phyloP scores from a whole-genome alignment of 2,329 filamentous ascomycete genomes.

The Fusarium coffeatum region DNA sequence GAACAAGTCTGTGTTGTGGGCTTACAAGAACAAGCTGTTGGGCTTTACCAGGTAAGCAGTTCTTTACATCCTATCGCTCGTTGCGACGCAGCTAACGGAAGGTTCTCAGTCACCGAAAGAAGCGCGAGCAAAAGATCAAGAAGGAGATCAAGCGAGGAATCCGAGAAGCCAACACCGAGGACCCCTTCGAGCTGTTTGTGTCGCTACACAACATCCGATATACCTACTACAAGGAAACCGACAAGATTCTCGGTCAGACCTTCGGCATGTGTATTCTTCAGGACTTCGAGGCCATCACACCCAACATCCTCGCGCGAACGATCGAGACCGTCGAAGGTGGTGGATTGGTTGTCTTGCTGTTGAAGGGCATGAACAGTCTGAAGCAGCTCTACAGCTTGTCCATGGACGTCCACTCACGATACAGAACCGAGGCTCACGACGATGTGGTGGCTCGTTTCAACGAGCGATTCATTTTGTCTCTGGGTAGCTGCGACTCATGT shows the following conservation, averaged over 20 bases:
- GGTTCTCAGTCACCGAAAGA: slow-evolving; percentile 83
- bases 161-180: slow-evolving; percentile 89
- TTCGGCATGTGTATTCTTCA: slow-evolving; percentile 99
- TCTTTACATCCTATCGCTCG: background rate
- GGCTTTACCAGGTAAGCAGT: slow-evolving; percentile 79
- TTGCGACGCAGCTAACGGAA: slow-evolving; percentile 34
- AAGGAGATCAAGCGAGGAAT: slow-evolving; percentile 97
- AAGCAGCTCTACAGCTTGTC: slow-evolving; percentile 96
- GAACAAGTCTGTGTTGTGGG: slow-evolving; percentile 93
- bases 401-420: slow-evolving; percentile 98
- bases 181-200: slow-evolving; percentile 97
- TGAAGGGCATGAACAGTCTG: slow-evolving; percentile 97
- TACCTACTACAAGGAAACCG: slow-evolving; percentile 99
- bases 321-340: slow-evolving; percentile 98
- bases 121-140: slow-evolving; percentile 98
- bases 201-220: slow-evolving; percentile 97
- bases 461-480: slow-evolving; percentile 93
- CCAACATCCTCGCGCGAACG: slow-evolving; percentile 93
- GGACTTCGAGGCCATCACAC: slow-evolving; percentile 97
- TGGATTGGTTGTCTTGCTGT: slow-evolving; percentile 85
- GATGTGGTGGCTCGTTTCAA: slow-evolving; percentile 98
- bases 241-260: slow-evolving; percentile 97
- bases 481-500: slow-evolving; percentile 95
- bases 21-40: slow-evolving; percentile 97
- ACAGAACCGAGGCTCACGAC: slow-evolving; percentile 93